Conservation (phyloP, 306 rosid species). For the Gleditsia sinensis region DNA sequence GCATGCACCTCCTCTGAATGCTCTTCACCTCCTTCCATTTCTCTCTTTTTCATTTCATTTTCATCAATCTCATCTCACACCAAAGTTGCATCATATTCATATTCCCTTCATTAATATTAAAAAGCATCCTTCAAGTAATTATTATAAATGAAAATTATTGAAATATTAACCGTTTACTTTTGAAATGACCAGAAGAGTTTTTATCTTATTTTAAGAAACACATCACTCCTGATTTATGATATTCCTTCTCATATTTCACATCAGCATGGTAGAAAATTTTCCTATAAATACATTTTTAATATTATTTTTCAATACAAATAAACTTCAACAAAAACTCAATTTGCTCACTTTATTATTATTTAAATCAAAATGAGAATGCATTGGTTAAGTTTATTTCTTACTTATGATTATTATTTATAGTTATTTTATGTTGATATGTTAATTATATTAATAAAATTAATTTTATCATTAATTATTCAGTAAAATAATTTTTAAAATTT, state of each 20-base stretch:
- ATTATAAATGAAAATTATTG: neutral
- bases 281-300: too few species aligned
- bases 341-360: too few species aligned
- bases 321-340: too few species aligned
- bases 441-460: too few species aligned
- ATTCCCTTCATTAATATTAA: neutral
- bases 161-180: neutral
- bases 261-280: neutral
- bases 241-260: neutral
- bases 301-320: too few species aligned
- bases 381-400: too few species aligned
- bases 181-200: neutral
- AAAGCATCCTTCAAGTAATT: neutral
- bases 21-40: neutral
- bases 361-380: too few species aligned
- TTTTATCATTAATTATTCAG: too few species aligned
- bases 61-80: neutral
- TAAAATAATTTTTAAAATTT: too few species aligned
- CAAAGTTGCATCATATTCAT: neutral
- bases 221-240: neutral
- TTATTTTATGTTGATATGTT: too few species aligned
- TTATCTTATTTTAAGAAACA: neutral
- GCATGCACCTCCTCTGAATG: neutral
- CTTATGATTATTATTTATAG: too few species aligned
- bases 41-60: neutral